phyloP scores from a whole-genome alignment of 805 yeast genomes.

The Dipodascus geniculatus region DNA sequence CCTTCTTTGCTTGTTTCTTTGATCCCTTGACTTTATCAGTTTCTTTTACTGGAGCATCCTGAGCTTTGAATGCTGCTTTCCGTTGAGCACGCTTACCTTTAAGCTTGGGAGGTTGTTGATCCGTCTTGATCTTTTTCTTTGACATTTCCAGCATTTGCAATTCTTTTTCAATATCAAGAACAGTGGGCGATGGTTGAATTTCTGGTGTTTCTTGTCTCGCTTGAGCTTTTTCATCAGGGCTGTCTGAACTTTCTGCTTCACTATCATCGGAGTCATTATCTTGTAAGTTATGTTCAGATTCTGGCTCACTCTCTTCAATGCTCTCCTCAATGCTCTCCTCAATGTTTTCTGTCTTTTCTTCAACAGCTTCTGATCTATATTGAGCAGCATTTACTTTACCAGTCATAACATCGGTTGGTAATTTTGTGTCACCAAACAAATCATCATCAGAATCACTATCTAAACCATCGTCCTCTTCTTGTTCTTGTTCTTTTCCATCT shows the following conservation, averaged over 20 bases:
- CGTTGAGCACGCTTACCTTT: constrained; percentile 81
- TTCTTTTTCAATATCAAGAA: constrained; percentile 19
- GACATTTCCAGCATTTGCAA: constrained; percentile 14
- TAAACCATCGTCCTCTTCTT: constrained; percentile 4
- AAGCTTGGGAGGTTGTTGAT: constrained; percentile 30
- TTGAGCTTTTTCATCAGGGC: constrained; percentile 7
- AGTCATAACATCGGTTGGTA: not conserved
- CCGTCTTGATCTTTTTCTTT: not conserved
- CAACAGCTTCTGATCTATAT: not conserved
- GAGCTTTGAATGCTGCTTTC: constrained; percentile 77
- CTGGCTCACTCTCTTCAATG: not conserved
- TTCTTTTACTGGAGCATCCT: constrained; percentile 63
- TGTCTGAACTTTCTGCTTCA: constrained; percentile 6
- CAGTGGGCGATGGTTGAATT: constrained; percentile 11
- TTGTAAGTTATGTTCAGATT: not conserved
- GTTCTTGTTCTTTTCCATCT: constrained; percentile 1
- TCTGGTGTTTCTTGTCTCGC: constrained; percentile 8
- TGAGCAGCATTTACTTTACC: not conserved
- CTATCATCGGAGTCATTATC: not conserved
- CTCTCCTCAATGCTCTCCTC: not conserved
- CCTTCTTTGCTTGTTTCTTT: constrained; percentile 41
- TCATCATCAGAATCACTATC: constrained; percentile 7
- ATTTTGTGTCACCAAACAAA: not conserved
- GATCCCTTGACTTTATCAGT: constrained; percentile 74
- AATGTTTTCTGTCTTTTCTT: not conserved